Conservation (phyloP, 176 grass and related monocot species). For the Avena insularis region DNA sequence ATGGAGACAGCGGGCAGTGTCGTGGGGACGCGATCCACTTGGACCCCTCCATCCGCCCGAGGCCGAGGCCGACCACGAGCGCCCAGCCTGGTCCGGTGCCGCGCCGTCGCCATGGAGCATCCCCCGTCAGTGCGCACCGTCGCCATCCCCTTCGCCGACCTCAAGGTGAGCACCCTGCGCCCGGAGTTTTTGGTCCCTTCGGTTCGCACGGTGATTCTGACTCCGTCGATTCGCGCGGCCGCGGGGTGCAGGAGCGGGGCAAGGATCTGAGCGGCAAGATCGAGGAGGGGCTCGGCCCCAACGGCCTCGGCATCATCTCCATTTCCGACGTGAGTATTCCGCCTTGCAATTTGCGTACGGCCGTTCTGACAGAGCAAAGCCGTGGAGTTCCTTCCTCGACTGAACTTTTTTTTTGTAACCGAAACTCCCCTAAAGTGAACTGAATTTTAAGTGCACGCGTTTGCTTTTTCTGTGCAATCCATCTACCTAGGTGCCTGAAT, state of each 20-base stretch:
- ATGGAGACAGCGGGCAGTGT: slow-evolving; percentile 19
- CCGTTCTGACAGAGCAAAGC: not conserved
- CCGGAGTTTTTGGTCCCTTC: not conserved
- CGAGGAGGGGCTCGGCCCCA: slow-evolving; percentile 87
- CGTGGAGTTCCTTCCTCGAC: not conserved
- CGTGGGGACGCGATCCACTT: slow-evolving; percentile 25
- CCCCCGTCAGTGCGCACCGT: slow-evolving; percentile 55
- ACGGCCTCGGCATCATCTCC: slow-evolving; percentile 86
- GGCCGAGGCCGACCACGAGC: not conserved
- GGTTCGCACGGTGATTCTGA: not conserved
- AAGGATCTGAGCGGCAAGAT: slow-evolving; percentile 74
- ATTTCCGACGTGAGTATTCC: slow-evolving; percentile 67
- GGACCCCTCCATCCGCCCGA: slow-evolving; percentile 26
- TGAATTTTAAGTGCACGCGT: not conserved
- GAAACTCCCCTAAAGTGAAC: not conserved
- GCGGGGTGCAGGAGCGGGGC: slow-evolving; percentile 62
- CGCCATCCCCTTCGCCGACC: slow-evolving; percentile 74
- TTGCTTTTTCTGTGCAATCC: not conserved
- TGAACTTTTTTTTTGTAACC: not conserved
- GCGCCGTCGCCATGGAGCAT: slow-evolving; percentile 41
- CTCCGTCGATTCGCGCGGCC: slow-evolving; percentile 5
- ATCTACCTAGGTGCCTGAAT: slow-evolving; percentile 60
- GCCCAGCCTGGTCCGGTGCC: slow-evolving; percentile 42
- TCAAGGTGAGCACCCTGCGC: slow-evolving; percentile 47
- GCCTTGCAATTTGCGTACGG: not conserved